These are phyloP conservation scores for Naganishia friedmannii DNA, from an alignment of 768 basidiomycete genomes.

Conservation along the genomic window DNA sequence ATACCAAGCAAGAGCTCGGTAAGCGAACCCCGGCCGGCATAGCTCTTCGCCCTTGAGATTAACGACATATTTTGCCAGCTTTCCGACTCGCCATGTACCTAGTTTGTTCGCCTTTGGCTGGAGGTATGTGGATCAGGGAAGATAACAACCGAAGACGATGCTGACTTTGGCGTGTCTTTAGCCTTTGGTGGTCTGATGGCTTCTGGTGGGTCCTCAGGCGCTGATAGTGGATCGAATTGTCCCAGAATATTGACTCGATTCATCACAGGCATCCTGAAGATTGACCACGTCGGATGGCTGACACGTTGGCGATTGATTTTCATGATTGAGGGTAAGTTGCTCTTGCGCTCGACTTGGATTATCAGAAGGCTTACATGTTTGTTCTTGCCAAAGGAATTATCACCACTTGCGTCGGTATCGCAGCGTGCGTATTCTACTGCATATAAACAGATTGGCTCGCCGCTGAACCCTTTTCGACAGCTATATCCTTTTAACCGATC, in stretches of 20 bases:
- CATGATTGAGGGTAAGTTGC: slow-evolving; percentile 26
- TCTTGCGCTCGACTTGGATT: not conserved
- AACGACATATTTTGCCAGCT: not conserved
- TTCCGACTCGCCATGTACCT: slow-evolving; percentile 29
- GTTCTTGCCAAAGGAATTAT: slow-evolving; percentile 19
- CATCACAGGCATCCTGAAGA: slow-evolving; percentile 28
- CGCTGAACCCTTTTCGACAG: not conserved
- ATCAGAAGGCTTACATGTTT: not conserved
- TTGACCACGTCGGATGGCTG: slow-evolving; percentile 26
- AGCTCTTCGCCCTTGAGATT: too few relatives aligned
- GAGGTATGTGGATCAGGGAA: slow-evolving; percentile 18
- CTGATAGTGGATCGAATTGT: not conserved
- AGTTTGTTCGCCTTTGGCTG: slow-evolving; percentile 27
- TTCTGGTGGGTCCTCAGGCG: slow-evolving; percentile 30
- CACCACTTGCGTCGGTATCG: slow-evolving; percentile 27
- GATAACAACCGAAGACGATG: too few relatives aligned
- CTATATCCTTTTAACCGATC: slow-evolving; percentile 28
- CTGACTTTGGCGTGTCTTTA: not conserved
- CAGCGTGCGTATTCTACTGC: not conserved
- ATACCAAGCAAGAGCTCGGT: slow-evolving; percentile 29
- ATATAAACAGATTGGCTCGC: not conserved
- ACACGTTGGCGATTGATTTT: slow-evolving; percentile 29
- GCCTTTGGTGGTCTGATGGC: slow-evolving; percentile 40
- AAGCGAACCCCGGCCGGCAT: not conserved
- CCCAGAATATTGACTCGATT: slow-evolving; percentile 32